Evolutionary conservation across 345 rosid genomes (phyloP).

Genomic region (Linum tenue): DNA sequence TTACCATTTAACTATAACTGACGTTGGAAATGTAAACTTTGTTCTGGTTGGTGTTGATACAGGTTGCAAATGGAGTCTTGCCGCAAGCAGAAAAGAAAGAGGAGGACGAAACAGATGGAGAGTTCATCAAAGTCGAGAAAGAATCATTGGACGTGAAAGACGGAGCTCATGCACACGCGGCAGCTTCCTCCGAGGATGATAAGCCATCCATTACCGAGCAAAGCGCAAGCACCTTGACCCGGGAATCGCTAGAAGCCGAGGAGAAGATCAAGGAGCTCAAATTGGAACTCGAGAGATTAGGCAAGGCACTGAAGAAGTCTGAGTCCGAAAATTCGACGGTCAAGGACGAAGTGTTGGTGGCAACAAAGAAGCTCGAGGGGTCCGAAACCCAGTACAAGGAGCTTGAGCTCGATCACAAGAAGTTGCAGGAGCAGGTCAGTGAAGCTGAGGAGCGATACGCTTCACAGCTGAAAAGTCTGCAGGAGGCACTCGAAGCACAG

Average conservation of each 20-base stretch:
- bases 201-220: slow-evolving; percentile 30
- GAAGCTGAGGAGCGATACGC: slow-evolving; percentile 57
- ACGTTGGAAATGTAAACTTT: too few relatives aligned
- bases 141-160: slow-evolving; percentile 64
- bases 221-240: slow-evolving; percentile 42
- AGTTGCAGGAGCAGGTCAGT: slow-evolving; percentile 52
- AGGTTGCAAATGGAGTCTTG: slow-evolving; percentile 49
- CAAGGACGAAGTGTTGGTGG: slow-evolving; percentile 46
- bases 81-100: slow-evolving; percentile 46
- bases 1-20: too few relatives aligned
- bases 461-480: slow-evolving; percentile 46
- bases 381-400: slow-evolving; percentile 49
- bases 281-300: slow-evolving; percentile 63
- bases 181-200: slow-evolving; percentile 19
- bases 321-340: slow-evolving; percentile 55
- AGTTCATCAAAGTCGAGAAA: slow-evolving; percentile 88
- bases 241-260: slow-evolving; percentile 74
- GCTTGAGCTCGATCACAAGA: slow-evolving; percentile 53
- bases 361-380: slow-evolving; percentile 49
- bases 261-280: slow-evolving; percentile 77
- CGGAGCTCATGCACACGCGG: slow-evolving; percentile 24
- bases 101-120: slow-evolving; percentile 76
- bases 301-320: slow-evolving; percentile 48
- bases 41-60: not conserved
- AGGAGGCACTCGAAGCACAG: slow-evolving; percentile 56